Percentiles rank a stretch among this genome's conserved stretches.
These are phyloP conservation scores for Stellera chamaejasme DNA, from an alignment of 345 rosid genomes.

Conservation along the genomic window DNA sequence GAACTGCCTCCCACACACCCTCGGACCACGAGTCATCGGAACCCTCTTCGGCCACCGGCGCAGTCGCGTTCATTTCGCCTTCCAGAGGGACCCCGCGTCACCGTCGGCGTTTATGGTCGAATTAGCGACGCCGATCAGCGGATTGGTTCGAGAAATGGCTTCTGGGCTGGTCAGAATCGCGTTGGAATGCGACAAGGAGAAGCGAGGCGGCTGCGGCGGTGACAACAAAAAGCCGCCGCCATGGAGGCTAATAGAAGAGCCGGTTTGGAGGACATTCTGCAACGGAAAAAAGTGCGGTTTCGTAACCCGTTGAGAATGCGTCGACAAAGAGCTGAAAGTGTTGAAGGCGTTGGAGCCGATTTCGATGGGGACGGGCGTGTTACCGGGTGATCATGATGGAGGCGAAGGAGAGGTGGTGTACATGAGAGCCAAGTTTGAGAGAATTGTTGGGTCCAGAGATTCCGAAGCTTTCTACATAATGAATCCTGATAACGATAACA, in stretches of 20 bases:
- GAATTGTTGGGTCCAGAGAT: slow-evolving; percentile 94
- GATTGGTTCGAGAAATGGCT: slow-evolving; percentile 88
- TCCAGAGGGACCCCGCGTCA: slow-evolving; percentile 73
- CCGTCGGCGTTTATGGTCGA: slow-evolving; percentile 81
- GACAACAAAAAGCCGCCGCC: slow-evolving; percentile 31
- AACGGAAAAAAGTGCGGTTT: slow-evolving; percentile 91
- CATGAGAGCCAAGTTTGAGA: slow-evolving; percentile 93
- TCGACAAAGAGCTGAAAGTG: slow-evolving; percentile 59
- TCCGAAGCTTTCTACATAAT: slow-evolving; percentile 99
- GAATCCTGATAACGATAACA: slow-evolving; percentile 69
- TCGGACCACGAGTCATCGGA: slow-evolving; percentile 70
- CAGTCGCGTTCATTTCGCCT: slow-evolving; percentile 91
- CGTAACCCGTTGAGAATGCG: slow-evolving; percentile 72
- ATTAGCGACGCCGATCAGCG: slow-evolving; percentile 88
- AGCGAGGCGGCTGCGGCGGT: slow-evolving; percentile 10
- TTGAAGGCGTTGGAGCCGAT: slow-evolving; percentile 87
- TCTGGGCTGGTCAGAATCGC: slow-evolving; percentile 94
- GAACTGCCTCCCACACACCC: slow-evolving; percentile 24
- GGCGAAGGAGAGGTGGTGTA: slow-evolving; percentile 49
- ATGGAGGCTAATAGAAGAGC: slow-evolving; percentile 73
- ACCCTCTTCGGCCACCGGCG: slow-evolving; percentile 84
- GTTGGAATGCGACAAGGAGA: slow-evolving; percentile 71
- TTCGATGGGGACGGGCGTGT: slow-evolving; percentile 97
- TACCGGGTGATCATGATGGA: slow-evolving; percentile 37
- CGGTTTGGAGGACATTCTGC: slow-evolving; percentile 88